A percentile compares a stretch with the other conserved stretches of the same genome.
Conservation (phyloP, 257 asterid genomes). For the Solanum paucissectum region DNA sequence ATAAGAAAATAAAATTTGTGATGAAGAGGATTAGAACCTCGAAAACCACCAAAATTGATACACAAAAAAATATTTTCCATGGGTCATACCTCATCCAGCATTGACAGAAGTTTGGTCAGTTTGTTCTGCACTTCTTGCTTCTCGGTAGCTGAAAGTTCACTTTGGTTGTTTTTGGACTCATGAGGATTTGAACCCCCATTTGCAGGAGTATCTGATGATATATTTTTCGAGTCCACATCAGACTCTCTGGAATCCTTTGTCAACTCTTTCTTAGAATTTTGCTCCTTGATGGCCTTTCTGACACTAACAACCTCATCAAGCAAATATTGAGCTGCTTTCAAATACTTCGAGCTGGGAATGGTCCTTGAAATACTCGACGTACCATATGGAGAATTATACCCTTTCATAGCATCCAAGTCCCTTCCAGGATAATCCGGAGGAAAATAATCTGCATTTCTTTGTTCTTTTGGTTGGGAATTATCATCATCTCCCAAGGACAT, state of each 20-base stretch:
- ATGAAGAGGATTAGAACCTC: background rate
- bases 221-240: slow-evolving; percentile 30
- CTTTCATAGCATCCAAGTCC: slow-evolving; percentile 14
- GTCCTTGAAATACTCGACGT: slow-evolving; percentile 28
- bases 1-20: background rate
- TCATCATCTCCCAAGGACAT: slow-evolving; percentile 27
- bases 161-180: slow-evolving; percentile 19
- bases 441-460: slow-evolving; percentile 23
- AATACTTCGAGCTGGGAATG: slow-evolving; percentile 51
- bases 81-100: slow-evolving; percentile 71
- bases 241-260: slow-evolving; percentile 26
- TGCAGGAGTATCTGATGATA: slow-evolving; percentile 31
- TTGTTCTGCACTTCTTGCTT: slow-evolving; percentile 69
- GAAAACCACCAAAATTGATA: background rate
- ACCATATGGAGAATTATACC: slow-evolving; percentile 33
- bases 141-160: slow-evolving; percentile 56
- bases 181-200: slow-evolving; percentile 19
- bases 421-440: slow-evolving; percentile 18
- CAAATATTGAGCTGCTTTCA: slow-evolving; percentile 65
- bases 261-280: slow-evolving; percentile 17
- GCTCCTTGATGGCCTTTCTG: slow-evolving; percentile 46
- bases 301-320: slow-evolving; percentile 84
- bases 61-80: background rate
- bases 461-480: slow-evolving; percentile 30
- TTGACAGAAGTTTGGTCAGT: slow-evolving; percentile 57